Base-by-base conservation (phyloP, 805 yeast species). In the Saturnispora dispora region DNA sequence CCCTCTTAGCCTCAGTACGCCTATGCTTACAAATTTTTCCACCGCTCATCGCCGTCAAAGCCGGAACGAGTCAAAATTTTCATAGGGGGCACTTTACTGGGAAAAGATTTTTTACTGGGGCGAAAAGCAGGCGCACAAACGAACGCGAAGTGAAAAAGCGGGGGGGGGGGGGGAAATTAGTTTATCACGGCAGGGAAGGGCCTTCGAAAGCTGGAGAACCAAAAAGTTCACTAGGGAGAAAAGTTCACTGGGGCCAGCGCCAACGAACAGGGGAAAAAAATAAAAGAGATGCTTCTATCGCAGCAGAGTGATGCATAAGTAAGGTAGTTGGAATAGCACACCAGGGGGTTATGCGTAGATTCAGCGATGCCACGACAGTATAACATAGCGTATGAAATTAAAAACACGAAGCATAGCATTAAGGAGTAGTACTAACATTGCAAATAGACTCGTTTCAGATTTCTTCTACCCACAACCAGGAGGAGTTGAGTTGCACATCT, bases 391-490 rank as follows among this genome's bases (percentile, higher is more conserved):
- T 35, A 46, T 46, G 48, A 10, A 18, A 3, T 45, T 28, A 30
- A 11, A 30, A 13, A 30, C 10, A 30, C 10, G 15, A 13, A 10
- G 33, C 15, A 30, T 30, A 30, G 33, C 15, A 13, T 30, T 11
- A 5, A 10, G 15, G 13, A 30, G 22, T 40, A 22, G 10, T 40
- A 45, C 46, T 35, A 54, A 51, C 42, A 46, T 47, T 3, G 52
- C 51, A 8, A 15, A 18, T 18, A 47, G 50, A 9, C 20, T 93
- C 96, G 87, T 90, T 4, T 86, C 95, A 43, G 99, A 93, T 68
- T 93, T 89, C 73, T 93, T 93, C 78, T 93, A 86, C 68, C 99
- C 99, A 10, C 99, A 93, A 64, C 85, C 97, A 0, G 99, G 99
- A 3, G 99, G 99, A 9, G 95, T 93, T 2, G 99, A 93, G 65